phyloP scores from a whole-genome alignment of 169 alveolate species.

The Eimeria brunetti region DNA sequence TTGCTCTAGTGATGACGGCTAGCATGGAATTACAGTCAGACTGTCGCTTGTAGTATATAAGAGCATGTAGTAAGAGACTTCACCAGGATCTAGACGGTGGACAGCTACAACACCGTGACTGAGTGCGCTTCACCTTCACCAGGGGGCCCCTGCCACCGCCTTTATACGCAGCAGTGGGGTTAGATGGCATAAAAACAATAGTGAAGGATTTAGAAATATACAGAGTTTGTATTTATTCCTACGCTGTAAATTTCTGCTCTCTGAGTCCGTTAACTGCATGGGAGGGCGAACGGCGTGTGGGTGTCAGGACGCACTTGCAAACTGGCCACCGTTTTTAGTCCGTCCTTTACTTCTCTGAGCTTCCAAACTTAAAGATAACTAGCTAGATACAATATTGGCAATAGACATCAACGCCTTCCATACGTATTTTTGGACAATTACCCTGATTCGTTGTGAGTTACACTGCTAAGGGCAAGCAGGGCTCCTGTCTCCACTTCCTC shows the following conservation, averaged over 20 bases:
- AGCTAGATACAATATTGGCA: not conserved
- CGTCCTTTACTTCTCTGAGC: not conserved
- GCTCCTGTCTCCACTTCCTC: slow-evolving; percentile 1
- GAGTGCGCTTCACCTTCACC: not conserved
- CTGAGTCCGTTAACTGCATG: not conserved
- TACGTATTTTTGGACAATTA: not conserved
- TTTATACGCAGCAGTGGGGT: not conserved
- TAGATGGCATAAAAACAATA: not conserved
- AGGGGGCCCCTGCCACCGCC: not conserved
- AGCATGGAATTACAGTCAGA: not conserved
- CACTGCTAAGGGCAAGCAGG: not conserved
- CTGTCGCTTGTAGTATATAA: not conserved
- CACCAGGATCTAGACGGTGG: not conserved
- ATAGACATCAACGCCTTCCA: not conserved
- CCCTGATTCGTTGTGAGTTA: not conserved
- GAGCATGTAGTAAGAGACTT: not conserved
- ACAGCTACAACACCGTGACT: not conserved
- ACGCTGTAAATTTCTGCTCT: not conserved
- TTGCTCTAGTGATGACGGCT: not conserved
- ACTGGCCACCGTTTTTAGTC: not conserved
- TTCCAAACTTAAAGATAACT: not conserved
- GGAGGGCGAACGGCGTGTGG: not conserved
- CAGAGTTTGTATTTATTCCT: not conserved
- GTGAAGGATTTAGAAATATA: not conserved
- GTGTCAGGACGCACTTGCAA: not conserved